Percentiles rank a stretch among this genome's conserved stretches.
These are phyloP conservation scores for Seiridium unicorne DNA, from an alignment of 2,329 filamentous ascomycete species.

Conservation along the genomic window DNA sequence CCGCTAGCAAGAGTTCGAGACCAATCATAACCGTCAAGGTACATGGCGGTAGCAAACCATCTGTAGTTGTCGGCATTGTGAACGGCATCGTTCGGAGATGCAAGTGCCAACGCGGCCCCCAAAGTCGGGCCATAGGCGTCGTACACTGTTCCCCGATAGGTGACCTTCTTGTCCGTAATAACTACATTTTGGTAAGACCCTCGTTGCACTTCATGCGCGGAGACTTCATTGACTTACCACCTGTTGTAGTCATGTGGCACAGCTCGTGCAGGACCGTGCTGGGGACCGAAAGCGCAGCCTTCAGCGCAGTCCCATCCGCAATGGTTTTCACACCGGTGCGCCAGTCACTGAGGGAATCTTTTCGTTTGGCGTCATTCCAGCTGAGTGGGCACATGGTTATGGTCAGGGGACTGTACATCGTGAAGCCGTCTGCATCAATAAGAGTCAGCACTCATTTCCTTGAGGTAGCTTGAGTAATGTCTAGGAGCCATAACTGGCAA, in stretches of 20 bases:
- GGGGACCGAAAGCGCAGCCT: neutral
- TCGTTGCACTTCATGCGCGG: neutral
- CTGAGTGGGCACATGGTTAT: neutral
- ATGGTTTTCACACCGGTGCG: neutral
- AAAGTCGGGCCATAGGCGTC: neutral
- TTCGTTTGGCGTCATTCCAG: neutral
- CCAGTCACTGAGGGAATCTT: neutral
- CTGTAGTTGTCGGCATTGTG: neutral
- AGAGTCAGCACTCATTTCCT: neutral
- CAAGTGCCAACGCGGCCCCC: neutral
- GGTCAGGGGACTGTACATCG: neutral
- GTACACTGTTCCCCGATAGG: neutral
- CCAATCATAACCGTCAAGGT: neutral
- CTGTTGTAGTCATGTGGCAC: neutral
- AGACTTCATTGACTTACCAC: neutral
- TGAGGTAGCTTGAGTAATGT: too few relatives aligned
- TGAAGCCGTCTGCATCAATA: neutral
- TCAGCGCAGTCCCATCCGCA: neutral
- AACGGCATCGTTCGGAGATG: neutral
- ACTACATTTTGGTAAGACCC: neutral
- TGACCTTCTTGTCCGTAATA: neutral
- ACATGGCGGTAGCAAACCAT: neutral
- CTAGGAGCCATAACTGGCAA: too few relatives aligned
- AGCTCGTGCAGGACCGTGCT: neutral
- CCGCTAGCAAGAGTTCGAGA: neutral